phyloP scores from a whole-genome alignment of 139 green algal genomes.

The Coelastrella sp. region DNA sequence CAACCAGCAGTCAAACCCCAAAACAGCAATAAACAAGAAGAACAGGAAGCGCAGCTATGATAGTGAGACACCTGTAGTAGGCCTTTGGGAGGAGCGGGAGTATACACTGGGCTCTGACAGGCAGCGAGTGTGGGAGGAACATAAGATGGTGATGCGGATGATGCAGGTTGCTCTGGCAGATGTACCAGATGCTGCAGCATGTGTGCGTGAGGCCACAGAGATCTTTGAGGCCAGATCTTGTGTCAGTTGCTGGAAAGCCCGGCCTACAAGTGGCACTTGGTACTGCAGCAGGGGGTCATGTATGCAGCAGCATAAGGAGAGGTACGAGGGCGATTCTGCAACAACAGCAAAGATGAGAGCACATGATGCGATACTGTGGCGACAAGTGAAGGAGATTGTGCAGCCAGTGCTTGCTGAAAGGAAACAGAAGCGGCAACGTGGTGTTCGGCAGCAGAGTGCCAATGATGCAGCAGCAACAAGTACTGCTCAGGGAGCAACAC shows the following conservation, averaged over 20 bases:
- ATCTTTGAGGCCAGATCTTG: not conserved
- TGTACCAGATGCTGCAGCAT: not conserved
- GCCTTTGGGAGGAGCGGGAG: not conserved
- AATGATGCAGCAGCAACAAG: not conserved
- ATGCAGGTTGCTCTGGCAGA: not conserved
- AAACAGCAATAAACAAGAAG: not conserved
- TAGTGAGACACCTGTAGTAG: not conserved
- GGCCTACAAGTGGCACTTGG: constrained; percentile 3
- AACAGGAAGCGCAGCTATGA: not conserved
- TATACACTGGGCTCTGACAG: constrained; percentile 6
- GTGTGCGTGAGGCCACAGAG: not conserved
- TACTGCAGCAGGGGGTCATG: constrained; percentile 2
- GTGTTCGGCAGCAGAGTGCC: not conserved
- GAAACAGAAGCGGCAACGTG: not conserved
- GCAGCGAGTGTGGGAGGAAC: constrained; percentile 4
- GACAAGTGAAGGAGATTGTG: not conserved
- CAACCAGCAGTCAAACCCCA: no score
- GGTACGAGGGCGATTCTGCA: not conserved
- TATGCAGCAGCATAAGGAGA: not conserved
- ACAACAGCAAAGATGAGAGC: not conserved
- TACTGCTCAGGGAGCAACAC: no score
- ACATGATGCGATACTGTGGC: not conserved
- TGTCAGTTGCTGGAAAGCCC: not conserved
- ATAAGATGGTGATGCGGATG: not conserved
- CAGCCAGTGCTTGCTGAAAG: not conserved